phyloP scores from a whole-genome alignment of 177 flowering plant species.

The Tripterygium wilfordii region DNA sequence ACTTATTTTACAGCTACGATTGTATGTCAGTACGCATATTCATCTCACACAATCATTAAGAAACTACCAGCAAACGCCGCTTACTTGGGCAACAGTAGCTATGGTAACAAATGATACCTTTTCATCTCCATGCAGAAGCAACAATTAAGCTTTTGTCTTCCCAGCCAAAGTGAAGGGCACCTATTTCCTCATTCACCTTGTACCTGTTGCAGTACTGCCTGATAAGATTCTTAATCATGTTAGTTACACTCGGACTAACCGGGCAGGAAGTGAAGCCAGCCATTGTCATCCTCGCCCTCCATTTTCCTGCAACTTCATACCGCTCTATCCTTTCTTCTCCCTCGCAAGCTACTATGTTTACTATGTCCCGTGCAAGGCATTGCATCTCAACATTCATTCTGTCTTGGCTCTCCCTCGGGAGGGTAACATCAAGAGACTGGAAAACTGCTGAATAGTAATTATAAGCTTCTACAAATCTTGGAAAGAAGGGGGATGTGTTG shows the following conservation, averaged over 20 bases:
- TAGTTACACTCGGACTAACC: constrained; percentile 44
- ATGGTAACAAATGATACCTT: background rate
- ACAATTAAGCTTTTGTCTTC: constrained; percentile 74
- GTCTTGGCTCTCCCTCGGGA: constrained; percentile 80
- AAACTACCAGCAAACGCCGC: background rate
- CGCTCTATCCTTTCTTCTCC: constrained; percentile 94
- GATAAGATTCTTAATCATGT: constrained; percentile 37
- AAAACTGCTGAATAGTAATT: constrained; percentile 86
- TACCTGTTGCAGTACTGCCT: constrained; percentile 63
- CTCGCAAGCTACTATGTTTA: constrained; percentile 91
- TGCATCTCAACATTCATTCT: constrained; percentile 88
- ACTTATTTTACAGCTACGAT: constrained; percentile 1
- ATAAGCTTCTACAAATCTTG: constrained; percentile 82
- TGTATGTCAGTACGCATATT: background rate
- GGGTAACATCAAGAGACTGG: constrained; percentile 82
- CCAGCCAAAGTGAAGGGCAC: constrained; percentile 87
- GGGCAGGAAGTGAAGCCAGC: constrained; percentile 72
- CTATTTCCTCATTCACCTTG: constrained; percentile 60
- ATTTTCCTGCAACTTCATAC: constrained; percentile 93
- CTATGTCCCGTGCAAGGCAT: constrained; percentile 89
- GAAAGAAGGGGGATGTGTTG: constrained; percentile 84
- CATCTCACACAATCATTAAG: constrained; percentile 1
- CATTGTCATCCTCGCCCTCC: constrained; percentile 98
- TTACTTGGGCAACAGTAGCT: background rate
- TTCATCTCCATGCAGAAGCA: constrained; percentile 80